phyloP scores from a whole-genome alignment of 192 early-diverging fungal genomes.

The Mortierella hygrophila region DNA sequence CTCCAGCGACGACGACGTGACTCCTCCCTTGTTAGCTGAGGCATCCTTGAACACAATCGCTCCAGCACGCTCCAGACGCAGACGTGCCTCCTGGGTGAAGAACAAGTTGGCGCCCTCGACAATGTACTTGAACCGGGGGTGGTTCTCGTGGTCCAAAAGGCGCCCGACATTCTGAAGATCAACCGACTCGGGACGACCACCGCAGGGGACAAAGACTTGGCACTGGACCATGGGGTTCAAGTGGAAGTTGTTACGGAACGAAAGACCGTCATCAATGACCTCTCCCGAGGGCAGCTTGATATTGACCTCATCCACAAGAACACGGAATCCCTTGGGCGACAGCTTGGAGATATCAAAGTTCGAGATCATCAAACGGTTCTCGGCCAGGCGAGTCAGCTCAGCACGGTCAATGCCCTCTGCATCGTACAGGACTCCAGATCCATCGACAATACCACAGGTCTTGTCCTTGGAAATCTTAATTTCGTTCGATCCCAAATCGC shows the following conservation, averaged over 20 bases:
- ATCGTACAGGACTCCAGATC: conserved; percentile 95
- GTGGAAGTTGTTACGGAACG: conserved; percentile 99
- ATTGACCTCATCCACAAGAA: conserved; percentile 92
- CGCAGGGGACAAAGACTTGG: conserved; percentile 97
- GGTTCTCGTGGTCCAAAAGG: conserved; percentile 84
- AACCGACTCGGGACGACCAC: conserved; percentile 97
- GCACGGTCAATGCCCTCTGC: conserved; percentile 90
- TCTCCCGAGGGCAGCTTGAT: conserved; percentile 90
- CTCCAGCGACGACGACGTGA: conserved; percentile 97
- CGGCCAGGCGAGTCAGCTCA: conserved; percentile 88
- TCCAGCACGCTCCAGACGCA: conserved; percentile 94
- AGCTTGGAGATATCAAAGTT: conserved; percentile 91
- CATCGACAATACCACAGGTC: conserved; percentile 95
- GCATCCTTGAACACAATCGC: conserved; percentile 97
- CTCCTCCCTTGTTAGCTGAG: conserved; percentile 99
- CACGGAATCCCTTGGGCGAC: conserved; percentile 87
- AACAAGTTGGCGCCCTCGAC: conserved; percentile 99
- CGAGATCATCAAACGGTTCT: conserved; percentile 85
- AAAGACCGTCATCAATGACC: conserved; percentile 86
- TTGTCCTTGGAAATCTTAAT: conserved; percentile 98
- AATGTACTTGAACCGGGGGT: conserved; percentile 97
- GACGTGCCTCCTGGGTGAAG: conserved; percentile 98
- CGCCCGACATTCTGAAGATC: conserved; percentile 89
- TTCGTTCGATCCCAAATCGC: conserved; percentile 98
- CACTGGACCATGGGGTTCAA: conserved; percentile 82